phyloP scores from a whole-genome alignment of 805 yeast genomes.

The Grigorovia humatica region DNA sequence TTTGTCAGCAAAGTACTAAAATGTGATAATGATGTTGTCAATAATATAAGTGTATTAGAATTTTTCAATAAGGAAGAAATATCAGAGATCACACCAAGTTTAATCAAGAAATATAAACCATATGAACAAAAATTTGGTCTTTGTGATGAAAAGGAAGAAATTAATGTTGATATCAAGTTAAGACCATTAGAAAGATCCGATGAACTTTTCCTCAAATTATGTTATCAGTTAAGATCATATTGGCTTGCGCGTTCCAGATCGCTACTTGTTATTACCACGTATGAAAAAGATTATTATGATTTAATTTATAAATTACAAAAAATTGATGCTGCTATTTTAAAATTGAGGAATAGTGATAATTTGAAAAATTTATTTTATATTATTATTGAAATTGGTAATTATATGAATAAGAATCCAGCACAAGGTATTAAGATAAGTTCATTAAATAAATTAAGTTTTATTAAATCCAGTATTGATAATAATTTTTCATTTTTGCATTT shows the following conservation, averaged over 20 bases:
- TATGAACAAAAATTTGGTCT: conserved; percentile 34
- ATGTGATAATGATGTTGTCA: conserved; percentile 48
- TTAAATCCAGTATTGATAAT: conserved; percentile 55
- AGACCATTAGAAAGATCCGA: conserved; percentile 61
- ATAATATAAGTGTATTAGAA: conserved; percentile 51
- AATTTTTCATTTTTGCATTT: conserved; percentile 65
- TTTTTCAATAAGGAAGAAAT: conserved; percentile 61
- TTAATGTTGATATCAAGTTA: background rate
- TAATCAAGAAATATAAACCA: conserved; percentile 51
- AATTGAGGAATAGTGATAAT: conserved; percentile 41
- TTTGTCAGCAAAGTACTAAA: conserved; percentile 43
- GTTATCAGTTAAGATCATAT: conserved; percentile 56
- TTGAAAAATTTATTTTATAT: conserved; percentile 52
- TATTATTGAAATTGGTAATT: conserved; percentile 65
- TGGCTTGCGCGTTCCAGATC: conserved; percentile 69
- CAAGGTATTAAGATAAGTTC: conserved; percentile 63
- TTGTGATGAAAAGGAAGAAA: conserved; percentile 28
- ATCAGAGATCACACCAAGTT: conserved; percentile 44
- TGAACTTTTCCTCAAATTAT: conserved; percentile 55
- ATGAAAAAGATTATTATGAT: conserved; percentile 58
- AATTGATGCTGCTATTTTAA: conserved; percentile 49
- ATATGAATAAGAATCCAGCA: conserved; percentile 70
- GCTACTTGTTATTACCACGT: conserved; percentile 42
- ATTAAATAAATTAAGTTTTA: conserved; percentile 55
- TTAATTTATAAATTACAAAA: conserved; percentile 43